These are phyloP conservation scores for Symbiodinium pilosum DNA, from an alignment of 73 alveolate species.

Conservation along the genomic window DNA sequence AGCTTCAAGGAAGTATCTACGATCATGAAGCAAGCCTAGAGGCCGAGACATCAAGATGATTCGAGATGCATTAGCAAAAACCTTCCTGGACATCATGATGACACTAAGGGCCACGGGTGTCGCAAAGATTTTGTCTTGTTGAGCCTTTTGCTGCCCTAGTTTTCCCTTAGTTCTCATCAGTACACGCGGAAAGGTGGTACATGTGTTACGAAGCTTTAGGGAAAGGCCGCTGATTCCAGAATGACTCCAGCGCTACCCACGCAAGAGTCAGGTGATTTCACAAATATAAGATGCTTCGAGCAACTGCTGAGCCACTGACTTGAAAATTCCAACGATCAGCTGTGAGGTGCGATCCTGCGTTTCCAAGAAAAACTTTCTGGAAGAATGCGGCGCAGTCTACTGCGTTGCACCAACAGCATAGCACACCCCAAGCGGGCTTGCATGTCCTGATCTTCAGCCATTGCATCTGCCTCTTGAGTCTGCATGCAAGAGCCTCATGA, in stretches of 20 bases:
- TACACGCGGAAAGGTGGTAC: not conserved
- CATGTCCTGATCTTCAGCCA: not conserved
- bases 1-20: too few species aligned
- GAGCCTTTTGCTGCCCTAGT: not conserved
- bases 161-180: not conserved
- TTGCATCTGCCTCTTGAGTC: not conserved
- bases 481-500: too few species aligned
- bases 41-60: too few species aligned
- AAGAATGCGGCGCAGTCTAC: not conserved
- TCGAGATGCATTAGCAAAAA: too few species aligned
- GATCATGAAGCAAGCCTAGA: too few species aligned
- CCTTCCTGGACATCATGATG: too few species aligned
- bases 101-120: too few species aligned
- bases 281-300: too few species aligned
- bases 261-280: not conserved
- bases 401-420: not conserved
- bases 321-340: conserved; percentile 72
- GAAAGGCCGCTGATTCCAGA: not conserved
- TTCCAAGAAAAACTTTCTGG: not conserved
- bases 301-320: conserved; percentile 9
- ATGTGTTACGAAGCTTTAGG: not conserved
- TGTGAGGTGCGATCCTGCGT: conserved; percentile 69
- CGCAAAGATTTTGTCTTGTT: not conserved
- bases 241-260: not conserved
- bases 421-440: too few species aligned